Conservation (phyloP, 176 grass and related monocot species). For the Hordeum marinum region DNA sequence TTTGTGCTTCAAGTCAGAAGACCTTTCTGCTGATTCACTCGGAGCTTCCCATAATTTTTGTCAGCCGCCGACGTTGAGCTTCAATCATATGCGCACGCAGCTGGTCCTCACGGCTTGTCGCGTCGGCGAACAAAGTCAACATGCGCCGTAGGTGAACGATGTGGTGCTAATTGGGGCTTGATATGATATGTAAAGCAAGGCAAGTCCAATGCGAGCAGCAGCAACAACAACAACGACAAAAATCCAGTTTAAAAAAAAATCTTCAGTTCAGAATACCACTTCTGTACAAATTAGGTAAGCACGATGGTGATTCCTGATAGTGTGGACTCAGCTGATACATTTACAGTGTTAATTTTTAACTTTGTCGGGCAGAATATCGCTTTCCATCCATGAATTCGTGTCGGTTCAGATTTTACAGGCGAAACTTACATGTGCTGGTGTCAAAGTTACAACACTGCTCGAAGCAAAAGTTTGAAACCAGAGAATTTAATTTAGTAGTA, state of each 20-base stretch:
- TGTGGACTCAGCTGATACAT: no score
- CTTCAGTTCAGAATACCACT: background rate
- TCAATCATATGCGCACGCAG: slow-evolving; percentile 17
- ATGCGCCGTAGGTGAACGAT: background rate
- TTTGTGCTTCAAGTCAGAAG: background rate
- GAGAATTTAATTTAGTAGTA: background rate
- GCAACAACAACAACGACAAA: background rate
- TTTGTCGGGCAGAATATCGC: background rate
- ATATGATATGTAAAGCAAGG: background rate
- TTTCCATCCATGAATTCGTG: background rate
- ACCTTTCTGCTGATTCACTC: background rate
- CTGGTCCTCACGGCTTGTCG: background rate
- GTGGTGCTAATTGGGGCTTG: background rate
- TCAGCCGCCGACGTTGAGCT: background rate
- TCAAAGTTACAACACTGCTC: slow-evolving; percentile 3
- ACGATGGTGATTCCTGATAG: no score
- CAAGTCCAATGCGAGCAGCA: background rate
- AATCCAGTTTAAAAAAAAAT: background rate
- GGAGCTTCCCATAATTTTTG: background rate
- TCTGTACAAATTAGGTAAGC: no score
- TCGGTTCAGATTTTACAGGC: background rate
- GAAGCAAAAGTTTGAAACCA: background rate
- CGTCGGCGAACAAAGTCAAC: slow-evolving; percentile 3
- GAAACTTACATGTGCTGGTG: background rate
- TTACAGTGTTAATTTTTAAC: background rate